A percentile compares a stretch with the other conserved stretches of the same genome.
phyloP scores from a whole-genome alignment of 768 basidiomycete species.

The Mrakia hoshinonis region DNA sequence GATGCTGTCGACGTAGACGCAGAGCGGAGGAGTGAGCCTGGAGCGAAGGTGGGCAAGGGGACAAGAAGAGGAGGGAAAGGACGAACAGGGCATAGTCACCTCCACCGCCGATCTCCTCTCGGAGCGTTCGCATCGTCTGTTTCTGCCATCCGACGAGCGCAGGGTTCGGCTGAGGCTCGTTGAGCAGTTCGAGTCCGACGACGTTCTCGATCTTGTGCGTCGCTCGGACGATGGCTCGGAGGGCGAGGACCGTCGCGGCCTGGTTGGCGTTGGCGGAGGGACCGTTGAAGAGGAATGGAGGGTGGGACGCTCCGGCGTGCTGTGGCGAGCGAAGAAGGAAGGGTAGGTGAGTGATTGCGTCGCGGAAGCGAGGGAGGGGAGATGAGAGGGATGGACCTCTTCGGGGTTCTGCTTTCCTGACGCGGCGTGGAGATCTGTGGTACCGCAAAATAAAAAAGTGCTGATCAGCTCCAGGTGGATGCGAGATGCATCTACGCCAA shows the following conservation, averaged over 20 bases:
- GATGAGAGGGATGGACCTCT: neutral
- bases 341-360: too few species aligned
- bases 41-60: neutral
- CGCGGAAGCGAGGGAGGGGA: neutral
- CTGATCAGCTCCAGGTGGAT: too few species aligned
- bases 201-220: conserved; percentile 22
- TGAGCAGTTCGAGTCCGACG: conserved; percentile 47
- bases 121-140: conserved; percentile 50
- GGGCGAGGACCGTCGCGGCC: conserved; percentile 47
- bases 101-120: conserved; percentile 32
- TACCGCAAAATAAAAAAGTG: too few species aligned
- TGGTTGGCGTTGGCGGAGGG: conserved; percentile 44
- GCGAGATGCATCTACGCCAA: too few species aligned
- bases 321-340: too few species aligned
- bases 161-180: conserved; percentile 51
- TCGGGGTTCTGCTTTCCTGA: conserved; percentile 57
- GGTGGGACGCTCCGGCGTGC: conserved; percentile 51
- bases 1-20: conserved; percentile 16
- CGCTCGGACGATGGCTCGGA: conserved; percentile 45
- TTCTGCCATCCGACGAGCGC: conserved; percentile 58
- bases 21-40: neutral
- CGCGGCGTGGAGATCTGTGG: conserved; percentile 60
- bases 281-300: conserved; percentile 49
- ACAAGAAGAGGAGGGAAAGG: conserved; percentile 49
- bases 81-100: conserved; percentile 41